These are phyloP conservation scores for Ogataea trehaloabstinens DNA, from an alignment of 805 yeast species.

Conservation along the genomic window DNA sequence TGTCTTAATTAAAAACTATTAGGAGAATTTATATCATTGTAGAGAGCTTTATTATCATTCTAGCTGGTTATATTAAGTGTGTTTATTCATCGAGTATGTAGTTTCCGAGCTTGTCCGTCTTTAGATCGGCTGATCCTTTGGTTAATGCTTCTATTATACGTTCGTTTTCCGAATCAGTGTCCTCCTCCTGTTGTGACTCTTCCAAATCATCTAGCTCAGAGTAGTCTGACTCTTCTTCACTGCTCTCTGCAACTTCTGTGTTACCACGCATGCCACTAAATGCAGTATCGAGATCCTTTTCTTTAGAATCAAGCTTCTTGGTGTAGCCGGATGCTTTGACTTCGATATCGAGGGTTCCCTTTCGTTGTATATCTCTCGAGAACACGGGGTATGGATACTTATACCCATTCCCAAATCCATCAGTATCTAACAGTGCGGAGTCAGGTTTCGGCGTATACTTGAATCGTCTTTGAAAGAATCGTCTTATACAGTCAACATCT, in stretches of 20 bases:
- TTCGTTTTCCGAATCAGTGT: conserved; percentile 34
- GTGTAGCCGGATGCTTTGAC: conserved; percentile 89
- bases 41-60: too few species aligned
- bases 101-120: conserved; percentile 81
- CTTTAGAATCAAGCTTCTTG: conserved; percentile 40
- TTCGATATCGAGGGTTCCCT: conserved; percentile 70
- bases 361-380: conserved; percentile 68
- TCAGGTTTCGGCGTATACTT: conserved; percentile 71
- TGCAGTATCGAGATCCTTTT: conserved; percentile 72
- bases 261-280: conserved; percentile 61
- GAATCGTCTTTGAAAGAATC: conserved; percentile 77
- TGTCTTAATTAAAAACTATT: conserved; percentile 8
- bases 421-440: conserved; percentile 68
- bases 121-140: conserved; percentile 59
- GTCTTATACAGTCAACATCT: conserved; percentile 87
- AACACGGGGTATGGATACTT: conserved; percentile 77
- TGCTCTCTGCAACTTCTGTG: conserved; percentile 26
- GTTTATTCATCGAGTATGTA: conserved; percentile 66
- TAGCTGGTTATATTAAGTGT: too few species aligned
- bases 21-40: conserved; percentile 1
- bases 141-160: conserved; percentile 70
- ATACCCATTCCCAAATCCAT: conserved; percentile 80
- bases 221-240: conserved; percentile 32
- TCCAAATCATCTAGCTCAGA: conserved; percentile 35
- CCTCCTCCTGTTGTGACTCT: conserved; percentile 40